Conservation (phyloP, 2,329 filamentous ascomycete genomes). For the Apiospora rasikravindrae region DNA sequence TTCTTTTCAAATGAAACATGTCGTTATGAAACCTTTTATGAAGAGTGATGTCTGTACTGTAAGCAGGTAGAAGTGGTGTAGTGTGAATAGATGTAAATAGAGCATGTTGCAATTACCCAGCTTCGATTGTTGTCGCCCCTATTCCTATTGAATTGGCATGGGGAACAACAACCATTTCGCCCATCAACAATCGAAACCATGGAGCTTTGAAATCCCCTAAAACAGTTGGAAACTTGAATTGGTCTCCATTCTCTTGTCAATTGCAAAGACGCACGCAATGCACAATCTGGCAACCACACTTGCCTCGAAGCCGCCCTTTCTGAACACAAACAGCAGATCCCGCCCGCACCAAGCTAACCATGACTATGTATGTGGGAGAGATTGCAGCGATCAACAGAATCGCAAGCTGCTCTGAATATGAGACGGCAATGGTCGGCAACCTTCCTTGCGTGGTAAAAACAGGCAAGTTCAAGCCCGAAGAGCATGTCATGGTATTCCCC, state of each 20-base stretch:
- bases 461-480: not conserved
- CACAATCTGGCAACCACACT: not conserved
- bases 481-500: constrained; percentile 1
- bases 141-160: not conserved
- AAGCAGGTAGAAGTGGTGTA: too few species aligned
- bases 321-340: not conserved
- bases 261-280: too few species aligned
- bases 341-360: not conserved
- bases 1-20: too few species aligned
- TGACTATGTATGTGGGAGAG: not conserved
- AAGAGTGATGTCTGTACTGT: too few species aligned
- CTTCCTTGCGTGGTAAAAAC: not conserved
- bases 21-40: too few species aligned
- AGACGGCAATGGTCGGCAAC: not conserved
- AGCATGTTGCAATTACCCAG: not conserved
- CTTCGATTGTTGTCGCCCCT: not conserved
- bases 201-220: not conserved
- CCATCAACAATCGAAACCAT: not conserved
- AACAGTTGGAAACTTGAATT: not conserved
- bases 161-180: not conserved
- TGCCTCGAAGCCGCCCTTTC: not conserved
- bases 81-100: too few species aligned
- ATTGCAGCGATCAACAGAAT: not conserved
- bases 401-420: not conserved
- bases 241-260: too few species aligned